Evolutionary conservation across 768 basidiomycete genomes (phyloP).

Genomic region (Neoboletus brunneissimus): DNA sequence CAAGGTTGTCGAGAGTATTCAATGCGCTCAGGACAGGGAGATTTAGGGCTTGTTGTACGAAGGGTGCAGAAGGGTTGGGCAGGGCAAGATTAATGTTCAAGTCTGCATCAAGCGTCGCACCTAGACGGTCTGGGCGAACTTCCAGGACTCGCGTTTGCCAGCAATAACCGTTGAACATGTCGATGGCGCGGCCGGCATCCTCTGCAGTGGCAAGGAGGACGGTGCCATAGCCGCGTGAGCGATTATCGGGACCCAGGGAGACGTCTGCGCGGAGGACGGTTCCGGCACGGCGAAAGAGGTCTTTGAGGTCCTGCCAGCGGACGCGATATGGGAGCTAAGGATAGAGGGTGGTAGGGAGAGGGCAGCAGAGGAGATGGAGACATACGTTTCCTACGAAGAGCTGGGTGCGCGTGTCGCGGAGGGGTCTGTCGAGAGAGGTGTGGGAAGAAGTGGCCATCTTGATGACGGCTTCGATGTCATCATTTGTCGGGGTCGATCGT

Average conservation of each 20-base stretch:
- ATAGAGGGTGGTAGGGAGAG: not conserved
- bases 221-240: slow-evolving; percentile 91
- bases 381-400: slow-evolving; percentile 94
- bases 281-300: slow-evolving; percentile 93
- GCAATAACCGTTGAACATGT: slow-evolving; percentile 95
- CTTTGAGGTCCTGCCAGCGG: slow-evolving; percentile 99
- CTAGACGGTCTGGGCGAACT: slow-evolving; percentile 82
- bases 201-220: slow-evolving; percentile 93
- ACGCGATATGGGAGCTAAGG: slow-evolving; percentile 92
- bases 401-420: slow-evolving; percentile 88
- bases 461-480: slow-evolving; percentile 91
- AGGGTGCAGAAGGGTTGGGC: slow-evolving; percentile 13
- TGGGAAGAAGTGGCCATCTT: slow-evolving; percentile 81
- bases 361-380: slow-evolving; percentile 11
- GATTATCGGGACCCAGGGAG: slow-evolving; percentile 81
- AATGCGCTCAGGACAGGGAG: slow-evolving; percentile 11
- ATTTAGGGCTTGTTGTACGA: slow-evolving; percentile 20
- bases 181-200: slow-evolving; percentile 91
- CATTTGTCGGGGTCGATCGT: slow-evolving; percentile 53
- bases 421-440: slow-evolving; percentile 48
- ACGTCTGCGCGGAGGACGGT: slow-evolving; percentile 81
- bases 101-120: slow-evolving; percentile 28
- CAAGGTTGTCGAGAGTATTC: slow-evolving; percentile 19
- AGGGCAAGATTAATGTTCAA: slow-evolving; percentile 13
- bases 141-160: slow-evolving; percentile 94